Evolutionary conservation across 2,329 filamentous ascomycete species (phyloP).

Genomic region (Aspergillus amoenus): DNA sequence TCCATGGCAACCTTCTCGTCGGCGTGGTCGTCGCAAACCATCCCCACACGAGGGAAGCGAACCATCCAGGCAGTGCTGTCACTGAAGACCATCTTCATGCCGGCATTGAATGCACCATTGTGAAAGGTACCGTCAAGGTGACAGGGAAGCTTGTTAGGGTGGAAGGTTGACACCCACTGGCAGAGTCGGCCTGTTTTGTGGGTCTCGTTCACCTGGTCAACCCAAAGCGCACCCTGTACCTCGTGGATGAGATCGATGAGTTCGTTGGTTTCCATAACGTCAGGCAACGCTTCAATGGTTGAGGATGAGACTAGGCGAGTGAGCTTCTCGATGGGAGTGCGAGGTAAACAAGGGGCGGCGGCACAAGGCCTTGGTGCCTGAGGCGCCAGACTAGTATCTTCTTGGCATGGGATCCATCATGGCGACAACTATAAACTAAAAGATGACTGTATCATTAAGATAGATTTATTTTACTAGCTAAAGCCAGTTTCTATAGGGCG

Average conservation of each 20-base stretch:
- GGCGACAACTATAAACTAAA: too few relatives aligned
- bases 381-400: not conserved
- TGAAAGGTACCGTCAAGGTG: conserved; percentile 31
- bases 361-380: too few relatives aligned
- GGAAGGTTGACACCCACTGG: conserved; percentile 36
- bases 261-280: conserved; percentile 24
- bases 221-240: conserved; percentile 22
- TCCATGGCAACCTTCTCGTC: conserved; percentile 35
- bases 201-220: conserved; percentile 23
- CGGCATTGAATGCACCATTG: conserved; percentile 33
- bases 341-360: too few relatives aligned
- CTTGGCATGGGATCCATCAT: too few relatives aligned
- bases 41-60: conserved; percentile 31
- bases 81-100: conserved; percentile 34
- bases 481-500: too few relatives aligned
- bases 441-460: too few relatives aligned
- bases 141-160: conserved; percentile 33
- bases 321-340: too few relatives aligned
- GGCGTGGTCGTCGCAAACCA: conserved; percentile 25
- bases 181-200: conserved; percentile 20
- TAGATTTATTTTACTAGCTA: too few relatives aligned
- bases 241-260: conserved; percentile 21
- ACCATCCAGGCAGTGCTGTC: conserved; percentile 30
- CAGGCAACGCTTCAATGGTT: too few relatives aligned
- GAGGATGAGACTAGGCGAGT: too few relatives aligned